phyloP scores from a whole-genome alignment of 2,329 filamentous ascomycete genomes.

The Botrytis hyacinthi region DNA sequence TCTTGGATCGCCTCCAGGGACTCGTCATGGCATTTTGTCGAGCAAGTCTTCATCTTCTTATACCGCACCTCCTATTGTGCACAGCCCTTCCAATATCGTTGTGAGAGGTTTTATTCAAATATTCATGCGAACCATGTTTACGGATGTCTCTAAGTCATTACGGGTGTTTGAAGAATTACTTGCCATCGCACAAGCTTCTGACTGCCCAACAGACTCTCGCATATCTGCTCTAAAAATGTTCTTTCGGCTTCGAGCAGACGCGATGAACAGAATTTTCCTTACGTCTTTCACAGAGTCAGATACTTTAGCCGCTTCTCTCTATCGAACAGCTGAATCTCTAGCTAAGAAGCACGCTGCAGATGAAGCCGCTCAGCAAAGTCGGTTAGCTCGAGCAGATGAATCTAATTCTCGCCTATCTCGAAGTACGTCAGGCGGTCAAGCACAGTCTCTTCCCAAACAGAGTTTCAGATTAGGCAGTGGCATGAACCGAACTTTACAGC shows the following conservation, averaged over 20 bases:
- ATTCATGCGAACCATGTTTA: slow-evolving; percentile 71
- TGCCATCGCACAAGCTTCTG: slow-evolving; percentile 57
- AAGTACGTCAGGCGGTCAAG: slow-evolving; percentile 37
- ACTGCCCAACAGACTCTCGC: slow-evolving; percentile 65
- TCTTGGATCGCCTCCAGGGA: slow-evolving; percentile 36
- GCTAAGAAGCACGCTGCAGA: slow-evolving; percentile 43
- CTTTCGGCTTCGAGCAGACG: slow-evolving; percentile 81
- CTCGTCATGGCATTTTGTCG: slow-evolving; percentile 31
- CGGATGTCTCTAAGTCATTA: slow-evolving; percentile 61
- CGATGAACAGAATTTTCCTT: slow-evolving; percentile 72
- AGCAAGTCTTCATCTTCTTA: slow-evolving; percentile 26
- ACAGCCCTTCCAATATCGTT: slow-evolving; percentile 67
- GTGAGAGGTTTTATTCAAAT: slow-evolving; percentile 69
- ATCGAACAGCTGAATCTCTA: slow-evolving; percentile 57
- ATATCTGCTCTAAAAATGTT: slow-evolving; percentile 74
- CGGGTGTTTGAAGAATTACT: slow-evolving; percentile 63
- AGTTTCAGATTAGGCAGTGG: slow-evolving; percentile 35
- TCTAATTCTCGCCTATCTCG: slow-evolving; percentile 33
- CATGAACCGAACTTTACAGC: slow-evolving; percentile 34
- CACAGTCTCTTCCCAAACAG: slow-evolving; percentile 40
- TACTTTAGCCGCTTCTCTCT: slow-evolving; percentile 68
- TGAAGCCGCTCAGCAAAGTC: slow-evolving; percentile 43
- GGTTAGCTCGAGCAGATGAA: slow-evolving; percentile 41
- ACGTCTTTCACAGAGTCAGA: slow-evolving; percentile 68
- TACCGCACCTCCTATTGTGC: slow-evolving; percentile 24